Evolutionary conservation across 768 basidiomycete species (phyloP), one percentile per base, ranked within the genome.

Genomic region (Naematelia encephala): DNA sequence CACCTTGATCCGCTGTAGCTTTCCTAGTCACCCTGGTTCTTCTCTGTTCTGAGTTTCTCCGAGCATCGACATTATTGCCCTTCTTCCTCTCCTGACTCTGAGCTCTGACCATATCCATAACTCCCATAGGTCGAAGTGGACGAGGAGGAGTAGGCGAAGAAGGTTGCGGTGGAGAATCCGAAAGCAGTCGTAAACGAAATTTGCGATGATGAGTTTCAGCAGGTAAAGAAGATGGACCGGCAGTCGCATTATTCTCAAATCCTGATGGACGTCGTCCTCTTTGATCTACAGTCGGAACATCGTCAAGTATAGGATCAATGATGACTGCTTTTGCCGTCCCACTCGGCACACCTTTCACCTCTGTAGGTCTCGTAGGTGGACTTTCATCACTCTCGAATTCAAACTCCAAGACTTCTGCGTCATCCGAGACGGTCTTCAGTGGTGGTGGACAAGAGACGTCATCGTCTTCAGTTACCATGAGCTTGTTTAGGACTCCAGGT

Each of bases 401-500:
- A 53, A 74, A 70, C 51, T 74, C 75, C n/a, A 74, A 50, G 11
- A 73, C 64, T 21, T 73, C 72, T 12, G 49, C 69, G 2, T 64
- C 61, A 5, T 59, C 57, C 44, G 29, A 47, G 4, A 2, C 23
- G 19, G 22, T 51, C 51, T 56, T 53, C n/a, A 21, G 42, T 16
- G 47, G 21, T 10, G 29, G n/a, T 3, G 44, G 28, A n/a, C n/a
- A n/a, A 1, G 54, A 28, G 2, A 43, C n/a, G 2, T 26, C 16
- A 16, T 56, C 46, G 3, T 69, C 68, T n/a, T 72, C 69, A n/a
- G 75, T 70, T 23, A 77, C 67, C 2, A 81, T 68, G 14, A 82
- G 70, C 51, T 79, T 76, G 51, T 79, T 72, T 14, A 82, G 72
- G 0, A 81, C 77, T 5, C 79, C 74, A 1, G 78, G 78, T 27